phyloP scores from a whole-genome alignment of 352 stramenopile species.

The Pythium sukuiense region DNA sequence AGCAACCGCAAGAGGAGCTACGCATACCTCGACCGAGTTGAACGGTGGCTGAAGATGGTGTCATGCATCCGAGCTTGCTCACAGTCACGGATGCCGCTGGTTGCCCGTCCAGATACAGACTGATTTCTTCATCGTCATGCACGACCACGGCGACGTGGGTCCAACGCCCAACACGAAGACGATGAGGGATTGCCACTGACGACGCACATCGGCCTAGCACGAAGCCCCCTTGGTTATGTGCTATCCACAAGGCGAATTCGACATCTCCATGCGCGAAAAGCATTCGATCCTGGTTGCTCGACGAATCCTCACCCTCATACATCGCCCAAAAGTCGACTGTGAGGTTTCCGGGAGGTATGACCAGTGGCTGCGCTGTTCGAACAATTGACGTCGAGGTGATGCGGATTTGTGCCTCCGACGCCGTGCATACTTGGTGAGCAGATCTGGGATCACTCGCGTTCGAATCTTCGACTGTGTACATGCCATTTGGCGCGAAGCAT shows the following conservation, averaged over 20 bases:
- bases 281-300: slow-evolving; percentile 20
- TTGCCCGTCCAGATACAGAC: slow-evolving; percentile 35
- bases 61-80: slow-evolving; percentile 25
- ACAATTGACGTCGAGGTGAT: slow-evolving; percentile 31
- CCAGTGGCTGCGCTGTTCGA: slow-evolving; percentile 31
- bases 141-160: slow-evolving; percentile 45
- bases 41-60: slow-evolving; percentile 27
- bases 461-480: slow-evolving; percentile 2
- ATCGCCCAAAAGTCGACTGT: slow-evolving; percentile 47
- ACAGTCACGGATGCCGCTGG: slow-evolving; percentile 26
- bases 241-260: slow-evolving; percentile 20
- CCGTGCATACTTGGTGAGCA: slow-evolving; percentile 7
- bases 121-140: slow-evolving; percentile 17
- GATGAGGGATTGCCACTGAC: slow-evolving; percentile 35
- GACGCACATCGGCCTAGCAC: slow-evolving; percentile 35
- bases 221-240: slow-evolving; percentile 17
- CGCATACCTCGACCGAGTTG: slow-evolving; percentile 51
- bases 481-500: slow-evolving; percentile 26
- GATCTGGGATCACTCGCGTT: neutral
- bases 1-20: neutral
- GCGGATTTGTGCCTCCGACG: slow-evolving; percentile 30
- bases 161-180: slow-evolving; percentile 29
- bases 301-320: slow-evolving; percentile 2
- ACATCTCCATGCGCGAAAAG: slow-evolving; percentile 38
- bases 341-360: slow-evolving; percentile 23